phyloP scores from a whole-genome alignment of 129 eudicot species.

The Artemisia tridentata region DNA sequence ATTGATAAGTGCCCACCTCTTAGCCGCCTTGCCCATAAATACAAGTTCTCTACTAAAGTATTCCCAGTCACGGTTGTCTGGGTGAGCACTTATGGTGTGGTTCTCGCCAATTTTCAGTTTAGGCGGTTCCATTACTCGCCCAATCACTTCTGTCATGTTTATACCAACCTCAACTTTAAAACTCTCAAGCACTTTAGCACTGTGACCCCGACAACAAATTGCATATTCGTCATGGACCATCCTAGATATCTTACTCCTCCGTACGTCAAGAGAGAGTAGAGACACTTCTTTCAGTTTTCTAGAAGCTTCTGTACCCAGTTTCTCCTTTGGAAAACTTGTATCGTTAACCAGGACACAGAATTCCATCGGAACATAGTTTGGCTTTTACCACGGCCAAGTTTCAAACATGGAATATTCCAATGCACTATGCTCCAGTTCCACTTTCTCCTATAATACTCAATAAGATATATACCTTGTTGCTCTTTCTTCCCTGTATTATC shows the following conservation, averaged over 20 bases:
- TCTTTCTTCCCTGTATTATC: constrained; percentile 46
- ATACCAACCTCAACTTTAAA: constrained; percentile 52
- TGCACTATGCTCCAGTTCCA: constrained; percentile 36
- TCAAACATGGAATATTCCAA: constrained; percentile 55
- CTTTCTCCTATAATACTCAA: constrained; percentile 47
- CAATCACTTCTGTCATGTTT: constrained; percentile 56
- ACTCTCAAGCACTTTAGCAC: constrained; percentile 37
- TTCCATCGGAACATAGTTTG: constrained; percentile 59
- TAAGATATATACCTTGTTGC: constrained; percentile 25
- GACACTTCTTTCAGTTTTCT: constrained; percentile 37
- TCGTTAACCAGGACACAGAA: constrained; percentile 66
- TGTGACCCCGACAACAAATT: constrained; percentile 34
- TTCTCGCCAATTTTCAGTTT: constrained; percentile 32
- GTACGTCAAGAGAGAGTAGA: constrained; percentile 37
- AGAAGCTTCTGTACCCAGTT: constrained; percentile 33
- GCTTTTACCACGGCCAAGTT: constrained; percentile 43
- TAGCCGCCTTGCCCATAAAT: constrained; percentile 43
- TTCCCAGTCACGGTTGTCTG: constrained; percentile 58
- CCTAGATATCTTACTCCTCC: constrained; percentile 43
- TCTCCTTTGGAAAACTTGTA: constrained; percentile 56
- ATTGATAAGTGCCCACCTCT: constrained; percentile 74
- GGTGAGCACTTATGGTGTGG: constrained; percentile 32
- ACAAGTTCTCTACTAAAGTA: constrained; percentile 45
- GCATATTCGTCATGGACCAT: constrained; percentile 57
- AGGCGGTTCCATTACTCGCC: constrained; percentile 67